Evolutionary conservation across 2,329 filamentous ascomycete species (phyloP), one percentile per base, ranked within the genome.

Genomic region (Penicillium verrucosum): DNA sequence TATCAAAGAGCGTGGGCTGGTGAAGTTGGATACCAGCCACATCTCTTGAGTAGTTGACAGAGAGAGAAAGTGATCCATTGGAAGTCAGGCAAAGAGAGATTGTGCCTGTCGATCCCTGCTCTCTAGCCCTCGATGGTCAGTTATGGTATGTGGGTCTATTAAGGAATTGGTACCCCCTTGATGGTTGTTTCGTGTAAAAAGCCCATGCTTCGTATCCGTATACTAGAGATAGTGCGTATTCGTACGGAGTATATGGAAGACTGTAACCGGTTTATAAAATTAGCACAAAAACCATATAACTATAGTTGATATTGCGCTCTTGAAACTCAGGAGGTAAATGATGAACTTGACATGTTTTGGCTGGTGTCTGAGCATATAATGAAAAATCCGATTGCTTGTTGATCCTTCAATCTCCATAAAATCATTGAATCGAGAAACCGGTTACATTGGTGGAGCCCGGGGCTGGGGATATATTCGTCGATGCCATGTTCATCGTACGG

Each of bases 21-120:
- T 52, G 54, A 56, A 56, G 54, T 56, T 52, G 54, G 54, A 56
- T 56, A 52, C 54, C 54, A 56, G 48, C 54, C 48, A 41, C 42
- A 46, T 46, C 48, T 40, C 54, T 46, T 42, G 34, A 56, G 41
- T 27, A 52, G 54, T 46, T 41, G 54, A 40, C 21, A 42, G 54
- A 56, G 48, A 56, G 54, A 56, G 54, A 56, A 52, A 52, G 18
- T 46, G 42, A 46, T 55, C 48, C 54, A 23, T 45, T 44, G n/a
- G 48, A 21, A 29, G 34, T 56, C 9, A 56, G 54, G 48, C 49
- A 51, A 40, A 23, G n/a, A 56, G 37, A 52, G n/a, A 40, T 34
- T 54, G 54, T 56, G 54, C 54, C 54, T 56, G 54, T 52, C 54
- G 54, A 56, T 56, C 54, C 34, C 34, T 52, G 41, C 47, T 51